A percentile compares a stretch with the other conserved stretches of the same genome.
phyloP scores from a whole-genome alignment of 495 filamentous ascomycete genomes.

The Cladorrhinum samala region DNA sequence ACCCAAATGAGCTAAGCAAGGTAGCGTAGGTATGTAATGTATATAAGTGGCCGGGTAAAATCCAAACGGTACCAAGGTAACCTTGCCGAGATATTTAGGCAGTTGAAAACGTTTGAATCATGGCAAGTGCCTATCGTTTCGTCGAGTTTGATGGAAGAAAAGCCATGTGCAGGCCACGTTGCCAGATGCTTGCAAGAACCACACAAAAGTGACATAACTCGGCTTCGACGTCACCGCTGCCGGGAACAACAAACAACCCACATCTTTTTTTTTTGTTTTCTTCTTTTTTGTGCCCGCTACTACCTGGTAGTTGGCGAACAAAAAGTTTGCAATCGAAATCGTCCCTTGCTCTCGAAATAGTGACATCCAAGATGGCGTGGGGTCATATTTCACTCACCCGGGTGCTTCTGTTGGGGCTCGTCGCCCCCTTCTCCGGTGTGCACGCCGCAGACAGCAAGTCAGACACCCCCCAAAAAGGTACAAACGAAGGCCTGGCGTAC shows the following conservation, averaged over 20 bases:
- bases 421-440: constrained; percentile 8
- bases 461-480: constrained; percentile 2
- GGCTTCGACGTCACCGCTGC: constrained; percentile 7
- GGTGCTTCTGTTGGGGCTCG: constrained; percentile 16
- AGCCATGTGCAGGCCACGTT: constrained; percentile 24
- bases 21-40: too few species aligned
- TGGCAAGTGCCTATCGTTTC: neutral
- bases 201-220: constrained; percentile 6
- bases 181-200: constrained; percentile 8
- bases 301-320: neutral
- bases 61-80: neutral
- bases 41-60: constrained; percentile 4
- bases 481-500: constrained; percentile 20
- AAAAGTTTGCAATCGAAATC: neutral
- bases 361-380: constrained; percentile 16
- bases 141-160: constrained; percentile 7
- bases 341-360: neutral
- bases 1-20: too few species aligned
- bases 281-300: neutral
- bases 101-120: constrained; percentile 21
- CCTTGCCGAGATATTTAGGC: constrained; percentile 21
- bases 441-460: constrained; percentile 1
- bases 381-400: constrained; percentile 8
- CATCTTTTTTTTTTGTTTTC: neutral
- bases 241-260: neutral